Base-by-base conservation (phyloP, 495 filamentous ascomycete genomes). In the Penicillium herquei region DNA sequence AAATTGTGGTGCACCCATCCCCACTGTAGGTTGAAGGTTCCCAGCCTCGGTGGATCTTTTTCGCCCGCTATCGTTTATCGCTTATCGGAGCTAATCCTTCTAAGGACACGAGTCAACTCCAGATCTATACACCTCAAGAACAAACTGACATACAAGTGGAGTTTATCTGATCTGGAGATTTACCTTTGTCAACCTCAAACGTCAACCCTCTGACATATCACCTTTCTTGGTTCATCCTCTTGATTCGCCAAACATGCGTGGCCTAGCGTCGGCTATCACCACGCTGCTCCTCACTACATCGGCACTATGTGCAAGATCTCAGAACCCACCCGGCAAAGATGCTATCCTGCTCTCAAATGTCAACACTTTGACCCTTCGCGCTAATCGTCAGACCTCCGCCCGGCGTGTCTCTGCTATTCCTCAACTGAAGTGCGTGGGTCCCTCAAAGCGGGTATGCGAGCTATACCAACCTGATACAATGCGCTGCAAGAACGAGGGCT, bases 401-500 rank as follows among this genome's bases (percentile, higher is more conserved):
- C 87, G 92, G 5, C 90, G 94, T 52, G 83, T 93, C 6, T 61
- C 88, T 17, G 71, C 94, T 6, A 79, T 95, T 45, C 91, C 90
- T 0, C 94, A 90, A 73, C 79, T 97, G n/a, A 82, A 75, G 62
- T 98, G 94, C 78, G 72, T 86, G 54, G 91, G 91, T 11, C 81
- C 85, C 37, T 81, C 77, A 12, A 81, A 78, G 21, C 70, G 77
- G 60, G 67, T 73, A 46, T 79, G 76, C 61, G 73, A 75, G 16
- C 78, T 90, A 32, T 88, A 94, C 73, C 69, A 82, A 17, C 72
- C 96, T 52, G 87, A 92, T 61, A 74, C 86, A 7, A 88, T 98
- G 86, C 90, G 90, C 54, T 98, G 94, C 77, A 86, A 79, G 51
- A 98, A 98, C 71, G 74, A 82, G 42, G 94, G 94, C 49, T 70